A percentile compares a stretch with the other conserved stretches of the same genome.
phyloP scores from a whole-genome alignment of 352 stramenopile genomes.

The Globisporangium iwayamae region DNA sequence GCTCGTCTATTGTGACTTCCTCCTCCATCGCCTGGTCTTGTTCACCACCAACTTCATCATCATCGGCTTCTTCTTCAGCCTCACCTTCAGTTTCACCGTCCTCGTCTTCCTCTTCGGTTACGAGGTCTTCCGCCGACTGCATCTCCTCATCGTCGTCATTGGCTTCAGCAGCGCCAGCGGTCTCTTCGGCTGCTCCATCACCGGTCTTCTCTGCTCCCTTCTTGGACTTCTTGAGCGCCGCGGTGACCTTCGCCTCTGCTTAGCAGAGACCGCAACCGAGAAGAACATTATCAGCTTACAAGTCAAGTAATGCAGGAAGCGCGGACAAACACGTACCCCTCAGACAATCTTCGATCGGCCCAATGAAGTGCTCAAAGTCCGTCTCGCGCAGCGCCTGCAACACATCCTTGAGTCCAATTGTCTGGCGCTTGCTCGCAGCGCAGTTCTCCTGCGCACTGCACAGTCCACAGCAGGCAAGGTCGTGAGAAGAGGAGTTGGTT shows the following conservation, averaged over 20 bases:
- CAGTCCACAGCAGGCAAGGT: not conserved
- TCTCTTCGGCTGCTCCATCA: constrained; percentile 19
- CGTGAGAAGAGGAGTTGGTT: not conserved
- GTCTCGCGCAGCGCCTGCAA: constrained; percentile 60
- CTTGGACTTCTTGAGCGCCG: constrained; percentile 34
- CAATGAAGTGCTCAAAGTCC: constrained; percentile 79
- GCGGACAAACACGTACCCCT: constrained; percentile 28
- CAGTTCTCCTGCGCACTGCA: constrained; percentile 63
- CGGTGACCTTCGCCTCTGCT: constrained; percentile 44
- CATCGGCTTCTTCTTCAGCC: not conserved
- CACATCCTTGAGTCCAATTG: constrained; percentile 74
- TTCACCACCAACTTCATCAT: not conserved
- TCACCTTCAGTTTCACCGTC: not conserved
- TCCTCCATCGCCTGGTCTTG: constrained; percentile 6
- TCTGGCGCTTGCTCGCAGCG: constrained; percentile 68
- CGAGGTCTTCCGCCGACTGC: constrained; percentile 30
- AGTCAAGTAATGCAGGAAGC: not conserved
- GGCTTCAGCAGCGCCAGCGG: constrained; percentile 10
- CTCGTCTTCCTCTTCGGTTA: constrained; percentile 6
- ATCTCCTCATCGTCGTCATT: constrained; percentile 39
- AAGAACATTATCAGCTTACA: not conserved
- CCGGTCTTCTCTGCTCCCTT: constrained; percentile 19
- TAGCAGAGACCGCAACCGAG: not conserved
- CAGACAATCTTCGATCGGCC: constrained; percentile 66
- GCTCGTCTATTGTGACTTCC: not conserved